Evolutionary conservation across 108 stramenopile species (phyloP), one percentile per base, ranked within the genome.

Genomic region (Cyclotella sp.): DNA sequence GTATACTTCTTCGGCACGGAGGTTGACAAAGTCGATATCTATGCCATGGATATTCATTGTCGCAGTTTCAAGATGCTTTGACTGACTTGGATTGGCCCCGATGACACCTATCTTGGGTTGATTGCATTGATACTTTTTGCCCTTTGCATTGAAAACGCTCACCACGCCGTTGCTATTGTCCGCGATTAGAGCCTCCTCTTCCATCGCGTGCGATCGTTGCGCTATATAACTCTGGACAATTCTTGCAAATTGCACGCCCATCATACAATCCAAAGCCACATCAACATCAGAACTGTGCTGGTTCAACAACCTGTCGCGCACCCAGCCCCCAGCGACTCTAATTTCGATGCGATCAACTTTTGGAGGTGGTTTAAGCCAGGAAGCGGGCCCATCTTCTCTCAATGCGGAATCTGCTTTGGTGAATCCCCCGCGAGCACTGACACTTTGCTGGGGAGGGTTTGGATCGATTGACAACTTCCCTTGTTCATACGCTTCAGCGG

Each of bases 41-140:
- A 96, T 84, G 14, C 90, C 96, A 29, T 85, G 72, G 7, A 99
- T 69, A 24, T 84, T 87, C 85, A 98, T 88, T 1, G 96, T 92
- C 40, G 98, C 99, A 9, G 99, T 99, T 87, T 99, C 97, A 39
- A 99, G 85, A 86, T 99, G 99, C 84, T 99, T 99, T 18, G 93
- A 96, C 84, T 99, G 98, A 19, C 85, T 88, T 19, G 99, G 99
- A 70, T 99, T 99, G 58, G 98, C 97, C 55, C 97, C 91, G 58
- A 94, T 95, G 29, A 96, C 90, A 11, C 89, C 96, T 22, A 96
- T 89, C 59, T 76, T 90, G 12, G 83, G 83, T 61, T 84, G 77
- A 60, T 73, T 76, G 16, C n/a, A 52, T 24, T 63, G 42, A 5
- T 61, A 29, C 51, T 70, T 70, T 73, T 65, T 49, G 45, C 54